Evolutionary conservation across 169 alveolate genomes (phyloP), one percentile per base, ranked within the genome.

Genomic region (Cryptosporidium felis): DNA sequence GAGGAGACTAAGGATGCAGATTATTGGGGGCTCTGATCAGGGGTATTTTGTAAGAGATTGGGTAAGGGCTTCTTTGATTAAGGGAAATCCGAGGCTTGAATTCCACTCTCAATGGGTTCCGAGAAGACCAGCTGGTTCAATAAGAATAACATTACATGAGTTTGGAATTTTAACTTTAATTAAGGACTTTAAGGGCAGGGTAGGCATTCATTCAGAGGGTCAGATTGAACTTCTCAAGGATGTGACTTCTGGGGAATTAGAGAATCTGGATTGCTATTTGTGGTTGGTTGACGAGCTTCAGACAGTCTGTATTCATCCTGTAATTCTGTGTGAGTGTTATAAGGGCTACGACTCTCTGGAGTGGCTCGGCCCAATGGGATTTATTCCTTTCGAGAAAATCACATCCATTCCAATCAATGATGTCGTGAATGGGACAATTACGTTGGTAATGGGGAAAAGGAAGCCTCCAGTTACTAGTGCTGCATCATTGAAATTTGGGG

Each of bases 321-420:
- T 1, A 2, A 8, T 74, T 18, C 58, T 74, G 0, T 74, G 85
- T 0, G 28, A 74, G 3, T 74, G 74, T 21, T 53, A 23, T 26
- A 74, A 74, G 32, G 85, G 85, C 21, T 53, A 36, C 26, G 85
- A 74, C 40, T 49, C 85, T 10, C 26, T 74, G 18, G 85, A 74
- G 2, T 74, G 85, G 85, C 32, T 74, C 8, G 85, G 85, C 14
- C 85, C 85, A 30, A 36, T 74, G 0, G 85, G 85, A 26, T 74
- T 51, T 51, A 18, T 74, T 8, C 85, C 85, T 1, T 53, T 74
- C 56, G 85, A 74, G 3, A 12, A 36, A 9, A 51, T 74, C 2
- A 53, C n/a, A 8, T 74, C 66, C 1, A 47, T 30, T 5, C 58
- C 56, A 18, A 23, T 53, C 14, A 53, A 32, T 18, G 85, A 74